A percentile compares a stretch with the other conserved stretches of the same genome.
Conservation (phyloP, 2,329 filamentous ascomycete genomes). For the Penicillium digitatum region DNA sequence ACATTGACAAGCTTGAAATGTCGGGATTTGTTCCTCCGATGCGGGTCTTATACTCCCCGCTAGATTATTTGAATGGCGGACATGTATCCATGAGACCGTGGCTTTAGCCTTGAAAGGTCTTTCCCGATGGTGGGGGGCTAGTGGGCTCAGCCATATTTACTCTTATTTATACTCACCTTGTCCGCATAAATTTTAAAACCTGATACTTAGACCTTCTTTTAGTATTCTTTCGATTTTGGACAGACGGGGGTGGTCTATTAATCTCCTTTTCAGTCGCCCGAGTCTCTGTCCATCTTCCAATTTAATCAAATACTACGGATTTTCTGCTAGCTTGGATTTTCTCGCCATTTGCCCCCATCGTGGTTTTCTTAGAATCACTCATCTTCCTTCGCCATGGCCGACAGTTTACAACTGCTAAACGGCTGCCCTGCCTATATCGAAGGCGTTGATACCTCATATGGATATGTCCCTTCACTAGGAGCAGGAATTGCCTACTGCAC, state of each 20-base stretch:
- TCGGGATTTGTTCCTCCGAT: conserved; percentile 8
- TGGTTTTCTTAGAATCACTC: not conserved
- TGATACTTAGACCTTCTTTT: not conserved
- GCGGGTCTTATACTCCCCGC: conserved; percentile 3
- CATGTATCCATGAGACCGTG: not conserved
- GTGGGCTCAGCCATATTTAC: conserved; percentile 5
- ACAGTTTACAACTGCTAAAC: conserved; percentile 8
- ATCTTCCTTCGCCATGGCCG: conserved; percentile 7
- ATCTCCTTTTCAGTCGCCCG: not conserved
- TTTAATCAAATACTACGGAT: not conserved
- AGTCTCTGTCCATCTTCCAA: not conserved
- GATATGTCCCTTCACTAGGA: conserved; percentile 33
- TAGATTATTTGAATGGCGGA: not conserved
- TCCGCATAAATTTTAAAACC: not conserved
- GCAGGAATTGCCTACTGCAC: conserved; percentile 35
- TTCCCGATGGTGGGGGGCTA: conserved; percentile 4
- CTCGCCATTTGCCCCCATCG: no score
- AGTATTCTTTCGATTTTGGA: not conserved
- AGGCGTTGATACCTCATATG: conserved; percentile 29
- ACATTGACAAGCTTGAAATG: not conserved
- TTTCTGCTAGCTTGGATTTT: not conserved
- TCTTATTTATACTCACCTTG: not conserved
- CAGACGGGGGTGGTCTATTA: not conserved
- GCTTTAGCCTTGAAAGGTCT: conserved; percentile 2
- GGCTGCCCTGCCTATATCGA: conserved; percentile 29